These are phyloP conservation scores for Boletus vermiculosoides DNA, from an alignment of 768 basidiomycete genomes.

Conservation along the genomic window DNA sequence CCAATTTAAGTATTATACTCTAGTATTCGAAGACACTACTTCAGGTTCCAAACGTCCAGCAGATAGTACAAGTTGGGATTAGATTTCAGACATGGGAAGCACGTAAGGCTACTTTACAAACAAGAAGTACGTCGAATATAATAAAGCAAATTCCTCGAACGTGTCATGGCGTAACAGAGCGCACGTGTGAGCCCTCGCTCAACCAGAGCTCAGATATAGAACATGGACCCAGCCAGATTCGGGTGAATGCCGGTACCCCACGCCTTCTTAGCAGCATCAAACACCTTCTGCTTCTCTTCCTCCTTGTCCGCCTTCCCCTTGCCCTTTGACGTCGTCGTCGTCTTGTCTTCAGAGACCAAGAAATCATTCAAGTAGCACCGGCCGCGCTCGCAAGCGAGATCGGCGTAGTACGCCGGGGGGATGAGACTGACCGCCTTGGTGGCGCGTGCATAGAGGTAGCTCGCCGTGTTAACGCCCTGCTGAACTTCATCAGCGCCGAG, in stretches of 20 bases:
- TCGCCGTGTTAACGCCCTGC: conserved; percentile 63
- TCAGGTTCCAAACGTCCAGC: not conserved
- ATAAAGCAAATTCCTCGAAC: not conserved
- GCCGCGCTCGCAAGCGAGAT: conserved; percentile 79
- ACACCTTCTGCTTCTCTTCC: conserved; percentile 26
- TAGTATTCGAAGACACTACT: not conserved
- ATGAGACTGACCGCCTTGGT: conserved; percentile 82
- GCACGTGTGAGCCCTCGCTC: not conserved
- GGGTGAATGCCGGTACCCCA: conserved; percentile 61
- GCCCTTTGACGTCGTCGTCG: conserved; percentile 35
- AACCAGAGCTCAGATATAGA: conserved; percentile 54
- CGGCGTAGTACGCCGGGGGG: conserved; percentile 79
- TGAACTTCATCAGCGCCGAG: conserved; percentile 74
- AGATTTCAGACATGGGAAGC: not conserved
- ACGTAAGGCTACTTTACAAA: not conserved
- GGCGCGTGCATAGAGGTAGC: conserved; percentile 78
- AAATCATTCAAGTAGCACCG: conserved; percentile 75
- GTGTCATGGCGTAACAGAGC: not conserved
- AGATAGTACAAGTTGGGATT: not conserved
- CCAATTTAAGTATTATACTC: not conserved
- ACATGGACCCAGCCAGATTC: conserved; percentile 65
- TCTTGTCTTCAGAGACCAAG: conserved; percentile 54
- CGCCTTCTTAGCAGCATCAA: conserved; percentile 19
- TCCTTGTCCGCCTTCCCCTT: conserved; percentile 33
- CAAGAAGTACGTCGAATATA: not conserved